phyloP scores from a whole-genome alignment of 2,329 filamentous ascomycete species.

The Diaporthe amygdali region DNA sequence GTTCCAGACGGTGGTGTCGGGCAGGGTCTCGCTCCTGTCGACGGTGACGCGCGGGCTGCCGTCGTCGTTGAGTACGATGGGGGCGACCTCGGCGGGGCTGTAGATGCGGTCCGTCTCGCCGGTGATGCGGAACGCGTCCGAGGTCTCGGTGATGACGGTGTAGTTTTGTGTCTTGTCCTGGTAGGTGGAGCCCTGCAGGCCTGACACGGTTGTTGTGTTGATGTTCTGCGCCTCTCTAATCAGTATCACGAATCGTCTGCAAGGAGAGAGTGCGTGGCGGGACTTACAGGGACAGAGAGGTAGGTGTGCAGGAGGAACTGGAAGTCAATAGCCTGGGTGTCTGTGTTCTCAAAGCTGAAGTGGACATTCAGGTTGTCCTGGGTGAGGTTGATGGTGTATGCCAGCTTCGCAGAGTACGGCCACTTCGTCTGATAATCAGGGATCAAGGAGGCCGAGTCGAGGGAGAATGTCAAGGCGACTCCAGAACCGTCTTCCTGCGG shows the following conservation, averaged over 20 bases:
- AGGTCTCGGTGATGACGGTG: constrained; percentile 9
- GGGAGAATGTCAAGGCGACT: not conserved
- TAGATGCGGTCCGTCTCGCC: constrained; percentile 18
- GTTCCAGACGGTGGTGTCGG: constrained; percentile 17
- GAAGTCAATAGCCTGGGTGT: constrained; percentile 6
- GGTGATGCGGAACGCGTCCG: constrained; percentile 2
- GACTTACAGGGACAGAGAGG: constrained; percentile 13
- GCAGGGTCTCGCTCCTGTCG: not conserved
- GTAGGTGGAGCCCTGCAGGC: constrained; percentile 5
- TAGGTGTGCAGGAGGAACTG: constrained; percentile 17
- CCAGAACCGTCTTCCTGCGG: not conserved
- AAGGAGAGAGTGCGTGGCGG: too few species aligned
- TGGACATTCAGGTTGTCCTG: constrained; percentile 17
- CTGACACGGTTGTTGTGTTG: constrained; percentile 7
- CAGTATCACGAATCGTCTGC: not conserved
- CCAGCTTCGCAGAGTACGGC: not conserved
- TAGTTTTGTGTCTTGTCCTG: constrained; percentile 19
- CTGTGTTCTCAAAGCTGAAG: constrained; percentile 11
- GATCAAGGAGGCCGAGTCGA: not conserved
- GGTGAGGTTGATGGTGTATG: not conserved
- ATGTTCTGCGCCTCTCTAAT: not conserved
- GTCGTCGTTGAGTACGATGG: constrained; percentile 10
- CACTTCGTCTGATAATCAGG: constrained; percentile 5
- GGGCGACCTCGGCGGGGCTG: not conserved
- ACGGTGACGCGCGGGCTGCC: not conserved